Base-by-base conservation (phyloP, 164 flowering plant species). In the Buxus sempervirens region DNA sequence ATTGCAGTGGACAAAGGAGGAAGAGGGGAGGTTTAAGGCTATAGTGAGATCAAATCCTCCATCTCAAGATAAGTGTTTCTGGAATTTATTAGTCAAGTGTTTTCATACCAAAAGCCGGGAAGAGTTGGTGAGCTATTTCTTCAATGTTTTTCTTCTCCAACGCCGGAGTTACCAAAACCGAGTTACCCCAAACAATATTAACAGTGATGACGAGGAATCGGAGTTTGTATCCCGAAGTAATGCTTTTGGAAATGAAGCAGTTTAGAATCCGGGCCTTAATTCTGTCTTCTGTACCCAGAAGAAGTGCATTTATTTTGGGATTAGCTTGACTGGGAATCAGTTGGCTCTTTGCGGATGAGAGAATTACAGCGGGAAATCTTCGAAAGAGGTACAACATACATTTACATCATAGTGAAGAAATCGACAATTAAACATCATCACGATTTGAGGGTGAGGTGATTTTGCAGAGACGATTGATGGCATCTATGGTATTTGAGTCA, bases 131-230 rank as follows among this genome's bases (percentile, higher is more conserved):
- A 82, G 86, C 80, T 95, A 95, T 77, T 95, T 90, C 77, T 92
- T 77, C 82, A 90, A 95, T 76, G 96, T 89, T 23, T 90, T 80
- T 70, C 78, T 92, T 69, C 77, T 87, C 57, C 78, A 76, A 23
- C 90, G 89, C 42, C 79, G 97, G 76, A 84, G 76, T 53, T 68
- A 69, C 57, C 98, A 95, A 77, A 95, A 92, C 64, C 75, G 98
- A 70, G 72, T 57, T 19, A 76, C 81, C 21, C 89, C 90, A n/a
- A 28, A 58, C 57, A 55, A 81, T 54, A 81, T 90, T 64, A 80
- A 87, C 72, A 95, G 97, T 62, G 99, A 92, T 70, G 94, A 89
- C 41, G 93, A 89, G 1, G 96, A 88, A 66, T 78, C 82, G 0
- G 88, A 82, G 66, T 66, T 65, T 72, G 87, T 77, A n/a, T 57